Conservation (phyloP, 306 rosid genomes). For the apple (Malus domestica) region DNA sequence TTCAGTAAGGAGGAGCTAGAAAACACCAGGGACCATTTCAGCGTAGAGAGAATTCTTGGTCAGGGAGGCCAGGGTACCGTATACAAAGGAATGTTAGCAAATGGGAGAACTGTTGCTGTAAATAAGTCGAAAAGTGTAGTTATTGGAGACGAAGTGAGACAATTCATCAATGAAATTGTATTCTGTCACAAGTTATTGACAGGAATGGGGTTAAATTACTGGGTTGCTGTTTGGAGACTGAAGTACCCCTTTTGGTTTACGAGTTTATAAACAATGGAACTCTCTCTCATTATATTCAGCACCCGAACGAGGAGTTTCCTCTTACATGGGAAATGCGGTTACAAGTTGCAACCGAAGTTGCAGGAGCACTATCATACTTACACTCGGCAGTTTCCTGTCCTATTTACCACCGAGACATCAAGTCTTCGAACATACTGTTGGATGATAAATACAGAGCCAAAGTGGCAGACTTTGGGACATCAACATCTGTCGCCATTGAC, state of each 20-base stretch:
- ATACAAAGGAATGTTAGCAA: neutral
- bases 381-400: conserved; percentile 13
- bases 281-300: neutral
- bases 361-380: conserved; percentile 15
- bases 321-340: conserved; percentile 16
- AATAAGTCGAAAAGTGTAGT: too few species aligned
- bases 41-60: too few species aligned
- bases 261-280: conserved; percentile 15
- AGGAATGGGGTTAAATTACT: neutral
- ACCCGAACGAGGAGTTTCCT: neutral
- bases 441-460: conserved; percentile 21
- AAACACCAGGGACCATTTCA: conserved; percentile 11
- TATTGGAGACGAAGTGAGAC: too few species aligned
- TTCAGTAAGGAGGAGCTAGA: conserved; percentile 2
- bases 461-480: conserved; percentile 19
- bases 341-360: conserved; percentile 3
- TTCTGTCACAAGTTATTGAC: conserved; percentile 12
- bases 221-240: conserved; percentile 14
- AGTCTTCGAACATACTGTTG: conserved; percentile 9
- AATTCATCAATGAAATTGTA: conserved; percentile 1
- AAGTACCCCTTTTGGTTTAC: conserved; percentile 17
- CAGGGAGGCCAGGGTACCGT: conserved; percentile 14
- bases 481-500: conserved; percentile 5
- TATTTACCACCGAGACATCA: conserved; percentile 13
- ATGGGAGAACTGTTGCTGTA: neutral